Evolutionary conservation across 306 rosid genomes (phyloP), one percentile per base, ranked within the genome.

Genomic region (Fagus sylvatica): DNA sequence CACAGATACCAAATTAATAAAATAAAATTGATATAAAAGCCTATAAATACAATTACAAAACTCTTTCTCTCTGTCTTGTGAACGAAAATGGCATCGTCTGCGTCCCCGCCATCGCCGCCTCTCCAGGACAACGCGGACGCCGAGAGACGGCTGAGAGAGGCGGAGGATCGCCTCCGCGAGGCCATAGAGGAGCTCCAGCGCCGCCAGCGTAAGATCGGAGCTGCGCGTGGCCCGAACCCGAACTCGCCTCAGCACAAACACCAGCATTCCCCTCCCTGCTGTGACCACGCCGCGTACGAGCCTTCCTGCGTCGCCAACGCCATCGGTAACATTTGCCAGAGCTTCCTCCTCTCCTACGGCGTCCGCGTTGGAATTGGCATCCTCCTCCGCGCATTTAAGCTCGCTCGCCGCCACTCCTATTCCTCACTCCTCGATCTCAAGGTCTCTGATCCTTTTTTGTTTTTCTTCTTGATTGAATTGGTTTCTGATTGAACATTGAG

Each of bases 361-460:
- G 97, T 94, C 60, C 69, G 98, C 34, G 98, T 89, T 7, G 98
- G 98, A 54, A 89, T 92, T 30, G 98, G 98, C 6, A 94, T 94
- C 64, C 97, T 94, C 57, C 98, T 94, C 76, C 98, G 98, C 71
- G 98, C 98, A 4, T 94, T 94, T 86, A 94, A 92, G 91, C 98
- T 94, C n/a, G 97, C 66, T 33, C 92, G 98, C 17, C 28, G 92
- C 3, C 98, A 92, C 55, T 90, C 97, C 16, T 92, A 92, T 79
- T 90, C 98, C 33, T 94, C 98, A 11, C 93, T 94, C 53, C 93
- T 94, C 67, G 97, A 94, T 88, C 98, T 94, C 30, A 94, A 92
- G 97, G 97, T 90, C 72, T 41, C n/a, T 13, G 37, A 7, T 78
- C 22, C 5, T 59, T 57, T 71, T 16, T 22, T 1, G 69, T 70